Evolutionary conservation across 1,139 yeast species (phyloP).

Genomic region (Suhomyces chickasaworum): DNA sequence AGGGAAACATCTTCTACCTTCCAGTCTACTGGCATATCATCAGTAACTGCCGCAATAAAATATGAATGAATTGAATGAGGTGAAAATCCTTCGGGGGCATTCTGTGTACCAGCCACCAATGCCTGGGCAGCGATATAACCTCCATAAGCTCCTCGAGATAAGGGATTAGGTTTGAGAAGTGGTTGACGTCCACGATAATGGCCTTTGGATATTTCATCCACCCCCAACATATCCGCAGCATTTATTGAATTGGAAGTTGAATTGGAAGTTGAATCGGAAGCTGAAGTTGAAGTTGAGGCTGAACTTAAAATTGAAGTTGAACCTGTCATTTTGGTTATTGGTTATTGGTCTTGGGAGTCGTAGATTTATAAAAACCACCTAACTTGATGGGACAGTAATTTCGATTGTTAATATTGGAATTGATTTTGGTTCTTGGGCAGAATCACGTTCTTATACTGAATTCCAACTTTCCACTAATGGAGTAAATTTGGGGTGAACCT

Average conservation of each 20-base stretch:
- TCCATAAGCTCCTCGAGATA: constrained; percentile 44
- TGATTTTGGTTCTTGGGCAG: neutral
- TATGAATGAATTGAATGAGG: constrained; percentile 49
- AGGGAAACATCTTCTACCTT: constrained; percentile 32
- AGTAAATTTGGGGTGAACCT: neutral
- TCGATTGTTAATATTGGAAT: neutral
- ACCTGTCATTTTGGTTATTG: constrained; percentile 7
- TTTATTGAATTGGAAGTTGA: no score
- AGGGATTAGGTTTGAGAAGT: constrained; percentile 33
- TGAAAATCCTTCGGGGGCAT: constrained; percentile 32
- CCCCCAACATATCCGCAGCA: constrained; percentile 25
- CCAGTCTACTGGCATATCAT: constrained; percentile 22
- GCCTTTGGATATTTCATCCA: constrained; percentile 24
- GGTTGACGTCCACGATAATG: constrained; percentile 35
- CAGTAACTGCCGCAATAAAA: constrained; percentile 35
- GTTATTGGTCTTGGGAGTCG: no score
- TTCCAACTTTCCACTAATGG: neutral
- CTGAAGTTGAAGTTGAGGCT: no score
- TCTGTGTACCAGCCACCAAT: constrained; percentile 37
- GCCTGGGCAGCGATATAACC: constrained; percentile 48
- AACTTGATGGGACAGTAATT: no score
- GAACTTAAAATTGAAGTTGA: no score
- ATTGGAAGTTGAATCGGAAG: no score
- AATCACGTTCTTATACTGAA: neutral
- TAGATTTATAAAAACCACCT: no score